Evolutionary conservation across 75 land plant genomes (phyloP).

Genomic region (Sequoiadendron giganteum): DNA sequence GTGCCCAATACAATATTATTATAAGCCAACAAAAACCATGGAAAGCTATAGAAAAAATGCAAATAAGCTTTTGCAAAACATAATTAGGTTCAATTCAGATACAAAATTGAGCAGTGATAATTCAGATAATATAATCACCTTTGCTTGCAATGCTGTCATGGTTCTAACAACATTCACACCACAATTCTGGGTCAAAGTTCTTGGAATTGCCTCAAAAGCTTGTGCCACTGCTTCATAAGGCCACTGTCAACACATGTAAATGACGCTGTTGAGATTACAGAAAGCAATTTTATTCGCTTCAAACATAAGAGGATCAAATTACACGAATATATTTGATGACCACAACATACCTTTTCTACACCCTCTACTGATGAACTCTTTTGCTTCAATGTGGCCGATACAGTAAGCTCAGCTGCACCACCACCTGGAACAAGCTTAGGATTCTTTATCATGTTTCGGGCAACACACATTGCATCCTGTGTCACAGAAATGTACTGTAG

Average conservation of each 20-base stretch:
- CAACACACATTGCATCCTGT: slow-evolving; percentile 96
- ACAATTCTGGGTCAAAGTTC: slow-evolving; percentile 95
- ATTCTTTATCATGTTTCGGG: slow-evolving; percentile 90
- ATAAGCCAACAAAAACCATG: neutral
- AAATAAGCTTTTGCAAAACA: neutral
- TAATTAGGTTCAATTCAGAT: neutral
- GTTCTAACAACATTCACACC: slow-evolving; percentile 95
- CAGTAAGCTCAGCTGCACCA: slow-evolving; percentile 94
- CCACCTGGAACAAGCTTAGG: slow-evolving; percentile 98
- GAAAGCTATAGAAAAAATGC: neutral
- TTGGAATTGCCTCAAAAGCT: slow-evolving; percentile 95
- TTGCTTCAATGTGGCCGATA: slow-evolving; percentile 83
- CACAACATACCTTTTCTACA: slow-evolving; percentile 70
- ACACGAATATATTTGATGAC: neutral
- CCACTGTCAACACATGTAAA: slow-evolving; percentile 62
- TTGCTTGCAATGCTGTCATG: slow-evolving; percentile 97
- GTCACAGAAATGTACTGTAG: neutral
- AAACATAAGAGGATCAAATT: slow-evolving; percentile 5
- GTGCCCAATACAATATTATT: neutral
- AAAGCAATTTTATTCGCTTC: neutral
- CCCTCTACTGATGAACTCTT: slow-evolving; percentile 91
- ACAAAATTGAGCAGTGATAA: neutral
- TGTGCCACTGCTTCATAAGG: slow-evolving; percentile 97
- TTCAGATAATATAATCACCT: slow-evolving; percentile 34
- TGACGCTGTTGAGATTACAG: neutral